These are phyloP conservation scores for Psidium friedrichsthalianum DNA, from an alignment of 345 rosid species.

Conservation along the genomic window DNA sequence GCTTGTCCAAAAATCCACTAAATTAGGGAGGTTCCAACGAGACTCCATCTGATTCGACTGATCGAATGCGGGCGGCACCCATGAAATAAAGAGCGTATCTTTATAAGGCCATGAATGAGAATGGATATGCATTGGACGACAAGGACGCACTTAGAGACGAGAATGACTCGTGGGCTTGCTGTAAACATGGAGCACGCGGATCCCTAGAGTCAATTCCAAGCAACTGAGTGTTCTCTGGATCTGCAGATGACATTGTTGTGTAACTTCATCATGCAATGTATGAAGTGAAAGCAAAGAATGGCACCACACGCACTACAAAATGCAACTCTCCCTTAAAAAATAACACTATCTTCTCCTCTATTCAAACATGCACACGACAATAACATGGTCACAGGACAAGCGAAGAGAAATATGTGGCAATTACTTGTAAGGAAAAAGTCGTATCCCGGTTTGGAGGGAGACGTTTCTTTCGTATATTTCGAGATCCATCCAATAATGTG, in stretches of 20 bases:
- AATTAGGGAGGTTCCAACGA: neutral
- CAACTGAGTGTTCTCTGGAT: neutral
- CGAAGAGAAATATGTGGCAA: neutral
- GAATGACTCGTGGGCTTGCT: neutral
- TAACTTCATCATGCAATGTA: neutral
- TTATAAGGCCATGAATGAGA: neutral
- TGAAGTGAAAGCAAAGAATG: neutral
- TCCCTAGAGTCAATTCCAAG: neutral
- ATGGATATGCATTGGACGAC: neutral
- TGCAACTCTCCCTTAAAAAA: neutral
- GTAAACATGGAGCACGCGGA: neutral
- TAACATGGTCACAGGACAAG: neutral
- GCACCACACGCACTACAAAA: neutral
- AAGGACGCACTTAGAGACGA: neutral
- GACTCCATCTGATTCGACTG: neutral
- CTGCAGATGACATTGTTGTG: neutral
- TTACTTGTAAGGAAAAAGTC: neutral
- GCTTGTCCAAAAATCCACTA: neutral
- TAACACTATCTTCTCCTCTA: neutral
- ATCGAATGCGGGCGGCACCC: neutral
- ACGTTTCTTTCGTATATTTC: accelerated
- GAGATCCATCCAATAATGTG: neutral
- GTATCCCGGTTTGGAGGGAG: neutral
- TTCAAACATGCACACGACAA: neutral
- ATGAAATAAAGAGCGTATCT: neutral